Conservation (phyloP, 768 basidiomycete species). For the Naganishia onofrii region DNA sequence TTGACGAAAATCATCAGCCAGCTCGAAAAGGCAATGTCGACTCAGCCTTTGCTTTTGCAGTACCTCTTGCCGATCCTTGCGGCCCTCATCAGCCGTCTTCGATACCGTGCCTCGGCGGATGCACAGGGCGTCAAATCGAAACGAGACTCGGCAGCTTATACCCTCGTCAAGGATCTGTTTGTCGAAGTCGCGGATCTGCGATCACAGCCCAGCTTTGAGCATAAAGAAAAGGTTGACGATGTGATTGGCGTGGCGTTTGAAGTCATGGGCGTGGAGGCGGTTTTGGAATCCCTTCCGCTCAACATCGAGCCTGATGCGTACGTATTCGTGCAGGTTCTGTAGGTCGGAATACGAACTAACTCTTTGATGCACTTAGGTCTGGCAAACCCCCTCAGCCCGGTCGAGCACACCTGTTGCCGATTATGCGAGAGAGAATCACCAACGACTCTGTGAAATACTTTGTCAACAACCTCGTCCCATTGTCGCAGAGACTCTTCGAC, state of each 20-base stretch:
- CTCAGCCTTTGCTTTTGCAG: conserved; percentile 70
- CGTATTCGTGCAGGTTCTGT: conserved; percentile 39
- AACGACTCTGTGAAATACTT: conserved; percentile 84
- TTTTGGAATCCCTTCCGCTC: conserved; percentile 73
- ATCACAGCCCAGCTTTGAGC: conserved; percentile 76
- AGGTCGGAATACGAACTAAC: neutral
- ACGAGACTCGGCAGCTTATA: conserved; percentile 64
- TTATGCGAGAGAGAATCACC: conserved; percentile 67
- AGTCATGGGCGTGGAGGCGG: conserved; percentile 75
- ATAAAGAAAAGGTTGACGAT: conserved; percentile 80
- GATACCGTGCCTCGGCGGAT: conserved; percentile 36
- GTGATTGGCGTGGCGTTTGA: conserved; percentile 77
- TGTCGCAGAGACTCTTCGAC: conserved; percentile 90
- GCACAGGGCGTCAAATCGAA: conserved; percentile 42
- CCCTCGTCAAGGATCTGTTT: conserved; percentile 67
- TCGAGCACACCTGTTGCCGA: conserved; percentile 84
- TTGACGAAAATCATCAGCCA: conserved; percentile 66
- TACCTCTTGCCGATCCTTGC: conserved; percentile 73
- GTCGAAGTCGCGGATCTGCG: conserved; percentile 70
- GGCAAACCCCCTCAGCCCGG: conserved; percentile 66
- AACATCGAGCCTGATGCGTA: conserved; percentile 82
- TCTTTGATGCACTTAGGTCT: conserved; percentile 27
- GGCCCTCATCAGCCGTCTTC: conserved; percentile 65
- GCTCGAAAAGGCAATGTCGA: conserved; percentile 66
- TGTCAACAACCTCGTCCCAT: conserved; percentile 81